Percentiles rank a stretch among this genome's conserved stretches.
Evolutionary conservation across 2,329 filamentous ascomycete genomes (phyloP).

Genomic region (Aurifilum marmelostoma): DNA sequence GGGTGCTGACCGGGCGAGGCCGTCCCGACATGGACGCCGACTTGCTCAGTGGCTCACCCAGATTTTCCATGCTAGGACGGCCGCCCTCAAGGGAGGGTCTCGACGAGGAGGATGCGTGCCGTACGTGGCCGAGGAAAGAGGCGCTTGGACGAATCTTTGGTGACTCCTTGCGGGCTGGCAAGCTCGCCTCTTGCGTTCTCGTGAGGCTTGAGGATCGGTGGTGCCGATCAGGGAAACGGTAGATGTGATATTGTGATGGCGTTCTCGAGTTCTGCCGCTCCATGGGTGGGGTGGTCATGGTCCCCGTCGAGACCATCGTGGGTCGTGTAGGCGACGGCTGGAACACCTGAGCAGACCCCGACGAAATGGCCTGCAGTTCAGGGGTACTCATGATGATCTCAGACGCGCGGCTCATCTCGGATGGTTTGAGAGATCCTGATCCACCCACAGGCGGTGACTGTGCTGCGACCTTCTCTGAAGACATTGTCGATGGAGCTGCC

Average conservation of each 20-base stretch:
- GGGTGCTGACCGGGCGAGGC: constrained; percentile 77
- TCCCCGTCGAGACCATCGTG: constrained; percentile 65
- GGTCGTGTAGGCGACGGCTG: constrained; percentile 40
- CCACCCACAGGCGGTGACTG: constrained; percentile 44
- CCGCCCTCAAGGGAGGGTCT: constrained; percentile 73
- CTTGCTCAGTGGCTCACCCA: constrained; percentile 61
- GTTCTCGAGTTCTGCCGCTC: constrained; percentile 47
- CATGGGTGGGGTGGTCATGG: constrained; percentile 69
- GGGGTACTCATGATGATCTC: constrained; percentile 66
- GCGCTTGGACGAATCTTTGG: constrained; percentile 33
- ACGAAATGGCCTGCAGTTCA: constrained; percentile 61
- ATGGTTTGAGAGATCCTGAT: constrained; percentile 46
- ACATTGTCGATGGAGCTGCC: constrained; percentile 29
- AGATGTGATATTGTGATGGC: constrained; percentile 47
- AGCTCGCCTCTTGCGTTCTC: constrained; percentile 37
- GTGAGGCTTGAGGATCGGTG: constrained; percentile 47
- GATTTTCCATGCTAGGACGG: constrained; percentile 66
- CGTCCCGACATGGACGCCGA: constrained; percentile 46
- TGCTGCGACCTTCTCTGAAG: constrained; percentile 36
- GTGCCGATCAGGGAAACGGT: constrained; percentile 47
- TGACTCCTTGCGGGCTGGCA: constrained; percentile 25
- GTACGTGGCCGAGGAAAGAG: constrained; percentile 43
- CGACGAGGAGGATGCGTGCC: constrained; percentile 51
- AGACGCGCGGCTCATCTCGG: constrained; percentile 62
- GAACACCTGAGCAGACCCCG: constrained; percentile 42